These are phyloP conservation scores for Zanthoxylum bungeanum DNA, from an alignment of 345 rosid species.

Conservation along the genomic window DNA sequence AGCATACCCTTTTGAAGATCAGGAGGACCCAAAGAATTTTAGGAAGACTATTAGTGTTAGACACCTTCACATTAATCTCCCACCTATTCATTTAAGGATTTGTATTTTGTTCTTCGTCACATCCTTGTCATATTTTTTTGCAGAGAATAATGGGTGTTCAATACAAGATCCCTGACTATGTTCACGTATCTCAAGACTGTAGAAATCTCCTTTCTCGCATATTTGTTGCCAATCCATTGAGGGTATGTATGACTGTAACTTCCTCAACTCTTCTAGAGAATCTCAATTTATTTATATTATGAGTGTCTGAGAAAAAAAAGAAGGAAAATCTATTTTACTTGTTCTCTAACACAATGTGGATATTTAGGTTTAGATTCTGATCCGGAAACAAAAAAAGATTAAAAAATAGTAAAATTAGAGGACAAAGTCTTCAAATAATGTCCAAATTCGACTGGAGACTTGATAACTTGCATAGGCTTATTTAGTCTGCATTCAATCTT, in stretches of 20 bases:
- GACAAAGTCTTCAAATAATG: not conserved
- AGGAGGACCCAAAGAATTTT: slow-evolving; percentile 77
- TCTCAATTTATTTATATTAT: not conserved
- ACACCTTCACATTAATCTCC: slow-evolving; percentile 2
- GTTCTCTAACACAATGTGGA: not conserved
- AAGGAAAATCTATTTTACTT: too few relatives aligned
- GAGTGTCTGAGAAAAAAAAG: not conserved
- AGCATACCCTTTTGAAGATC: slow-evolving; percentile 95
- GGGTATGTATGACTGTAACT: slow-evolving; percentile 44
- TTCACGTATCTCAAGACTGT: slow-evolving; percentile 86
- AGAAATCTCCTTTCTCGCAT: slow-evolving; percentile 72
- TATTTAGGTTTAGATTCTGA: not conserved
- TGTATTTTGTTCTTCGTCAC: not conserved
- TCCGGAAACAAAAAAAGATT: not conserved
- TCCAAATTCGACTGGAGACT: not conserved
- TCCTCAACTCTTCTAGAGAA: slow-evolving; percentile 8
- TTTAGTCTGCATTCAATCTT: not conserved
- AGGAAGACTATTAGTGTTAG: slow-evolving; percentile 81
- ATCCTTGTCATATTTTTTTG: slow-evolving; percentile 20
- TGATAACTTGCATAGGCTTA: not conserved
- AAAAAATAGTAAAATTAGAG: slow-evolving; percentile 5
- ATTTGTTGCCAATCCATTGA: slow-evolving; percentile 68
- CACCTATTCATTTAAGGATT: not conserved
- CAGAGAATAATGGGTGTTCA: slow-evolving; percentile 90
- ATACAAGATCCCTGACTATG: slow-evolving; percentile 86